Evolutionary conservation across 805 yeast species (phyloP).

Genomic region (Barnettozyma vustinii): DNA sequence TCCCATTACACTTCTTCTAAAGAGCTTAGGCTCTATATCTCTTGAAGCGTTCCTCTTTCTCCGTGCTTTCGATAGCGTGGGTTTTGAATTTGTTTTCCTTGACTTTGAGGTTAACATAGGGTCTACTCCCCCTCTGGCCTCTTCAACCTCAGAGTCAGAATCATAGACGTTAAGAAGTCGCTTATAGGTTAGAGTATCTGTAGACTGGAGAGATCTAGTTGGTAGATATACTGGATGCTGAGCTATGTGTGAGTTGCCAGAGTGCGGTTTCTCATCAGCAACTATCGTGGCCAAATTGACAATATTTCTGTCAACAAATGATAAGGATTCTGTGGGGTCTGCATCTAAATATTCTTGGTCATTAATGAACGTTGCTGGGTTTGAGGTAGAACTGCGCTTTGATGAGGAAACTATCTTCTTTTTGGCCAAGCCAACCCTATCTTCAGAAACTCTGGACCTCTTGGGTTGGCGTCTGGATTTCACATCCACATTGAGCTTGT

Average conservation of each 20-base stretch:
- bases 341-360: background rate
- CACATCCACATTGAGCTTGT: background rate
- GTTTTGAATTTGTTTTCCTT: background rate
- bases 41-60: background rate
- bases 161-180: background rate
- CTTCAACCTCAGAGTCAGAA: background rate
- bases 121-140: background rate
- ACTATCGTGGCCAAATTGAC: background rate
- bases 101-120: background rate
- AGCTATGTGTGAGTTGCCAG: background rate
- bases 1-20: background rate
- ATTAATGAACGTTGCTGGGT: background rate
- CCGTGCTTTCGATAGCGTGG: too few relatives aligned
- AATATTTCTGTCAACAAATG: background rate
- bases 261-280: background rate
- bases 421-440: slow-evolving; percentile 21
- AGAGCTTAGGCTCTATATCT: background rate
- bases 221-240: background rate
- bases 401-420: slow-evolving; percentile 8
- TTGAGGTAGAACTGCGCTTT: background rate
- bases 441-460: slow-evolving; percentile 1
- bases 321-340: background rate
- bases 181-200: background rate
- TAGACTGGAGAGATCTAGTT: background rate
- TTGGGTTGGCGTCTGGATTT: background rate